Evolutionary conservation across 176 grass and related monocot genomes (phyloP).

Genomic region (Lolium multiflorum): DNA sequence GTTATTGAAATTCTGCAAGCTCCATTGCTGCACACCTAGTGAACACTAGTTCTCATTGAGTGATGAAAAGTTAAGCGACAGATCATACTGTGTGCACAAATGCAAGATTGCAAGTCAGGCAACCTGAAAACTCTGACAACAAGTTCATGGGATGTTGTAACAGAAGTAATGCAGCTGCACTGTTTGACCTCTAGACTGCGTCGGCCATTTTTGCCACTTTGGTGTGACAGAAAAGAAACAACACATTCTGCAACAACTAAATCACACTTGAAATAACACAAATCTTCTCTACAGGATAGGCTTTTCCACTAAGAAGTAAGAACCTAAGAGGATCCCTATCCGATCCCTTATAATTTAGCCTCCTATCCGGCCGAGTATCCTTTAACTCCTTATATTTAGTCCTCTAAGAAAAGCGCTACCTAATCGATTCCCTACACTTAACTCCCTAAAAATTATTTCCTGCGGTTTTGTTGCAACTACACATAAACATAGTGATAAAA

Average conservation of each 20-base stretch:
- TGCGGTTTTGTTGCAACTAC: no score
- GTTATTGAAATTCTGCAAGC: conserved; percentile 5
- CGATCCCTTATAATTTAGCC: no score
- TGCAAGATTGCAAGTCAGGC: conserved; percentile 7
- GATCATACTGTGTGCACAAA: neutral
- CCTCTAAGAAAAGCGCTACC: no score
- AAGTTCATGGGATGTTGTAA: neutral
- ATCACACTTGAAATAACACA: neutral
- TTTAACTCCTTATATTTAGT: no score
- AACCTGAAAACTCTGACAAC: neutral
- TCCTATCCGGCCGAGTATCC: no score
- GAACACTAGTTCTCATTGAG: neutral
- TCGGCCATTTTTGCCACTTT: neutral
- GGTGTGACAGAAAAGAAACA: neutral
- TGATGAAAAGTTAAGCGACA: neutral
- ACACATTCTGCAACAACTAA: neutral
- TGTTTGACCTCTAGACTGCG: neutral
- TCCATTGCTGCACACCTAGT: neutral
- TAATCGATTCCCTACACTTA: no score
- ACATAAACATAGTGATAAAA: no score
- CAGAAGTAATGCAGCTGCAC: neutral
- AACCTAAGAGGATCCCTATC: neutral
- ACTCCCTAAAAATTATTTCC: no score
- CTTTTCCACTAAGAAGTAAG: neutral
- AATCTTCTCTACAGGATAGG: neutral